Conservation (phyloP, 1,284 basidiomycete genomes). For the Neonothopanus nambi region DNA sequence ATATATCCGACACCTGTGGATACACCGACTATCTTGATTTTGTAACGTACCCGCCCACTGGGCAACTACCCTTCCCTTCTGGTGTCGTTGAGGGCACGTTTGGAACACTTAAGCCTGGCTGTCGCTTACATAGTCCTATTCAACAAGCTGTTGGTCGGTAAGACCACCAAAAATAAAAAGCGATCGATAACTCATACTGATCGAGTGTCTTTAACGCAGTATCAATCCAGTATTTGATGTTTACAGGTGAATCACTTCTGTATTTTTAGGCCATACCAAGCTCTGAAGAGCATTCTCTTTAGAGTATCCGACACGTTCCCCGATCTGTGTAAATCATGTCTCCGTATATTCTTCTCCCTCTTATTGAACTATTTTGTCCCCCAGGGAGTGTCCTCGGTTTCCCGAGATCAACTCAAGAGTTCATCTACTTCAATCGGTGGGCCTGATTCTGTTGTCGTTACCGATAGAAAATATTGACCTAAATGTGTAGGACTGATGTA, state of each 20-base stretch:
- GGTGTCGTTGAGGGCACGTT: slow-evolving; percentile 33
- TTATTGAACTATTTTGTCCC: neutral
- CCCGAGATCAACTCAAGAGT: slow-evolving; percentile 54
- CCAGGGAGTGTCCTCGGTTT: slow-evolving; percentile 58
- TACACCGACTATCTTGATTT: slow-evolving; percentile 65
- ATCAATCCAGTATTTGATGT: slow-evolving; percentile 58
- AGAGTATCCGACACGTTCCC: slow-evolving; percentile 41
- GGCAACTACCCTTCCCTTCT: slow-evolving; percentile 48
- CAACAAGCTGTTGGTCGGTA: slow-evolving; percentile 43
- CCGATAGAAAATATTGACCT: slow-evolving; percentile 5
- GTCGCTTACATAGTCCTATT: slow-evolving; percentile 46
- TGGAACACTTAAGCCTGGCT: slow-evolving; percentile 36
- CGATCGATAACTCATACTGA: neutral
- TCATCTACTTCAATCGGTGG: slow-evolving; percentile 36
- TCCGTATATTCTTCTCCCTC: neutral
- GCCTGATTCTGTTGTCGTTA: neutral
- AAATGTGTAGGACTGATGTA: slow-evolving; percentile 38
- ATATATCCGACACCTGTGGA: slow-evolving; percentile 54
- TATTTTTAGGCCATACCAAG: too few species aligned
- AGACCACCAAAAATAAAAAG: slow-evolving; percentile 12
- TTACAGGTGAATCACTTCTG: slow-evolving; percentile 33
- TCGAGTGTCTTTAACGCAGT: slow-evolving; percentile 23
- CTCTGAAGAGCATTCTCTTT: neutral
- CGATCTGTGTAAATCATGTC: slow-evolving; percentile 32
- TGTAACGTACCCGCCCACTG: slow-evolving; percentile 65